Base-by-base conservation (phyloP, 2,329 filamentous ascomycete species). In the Blumeriella jaapii region DNA sequence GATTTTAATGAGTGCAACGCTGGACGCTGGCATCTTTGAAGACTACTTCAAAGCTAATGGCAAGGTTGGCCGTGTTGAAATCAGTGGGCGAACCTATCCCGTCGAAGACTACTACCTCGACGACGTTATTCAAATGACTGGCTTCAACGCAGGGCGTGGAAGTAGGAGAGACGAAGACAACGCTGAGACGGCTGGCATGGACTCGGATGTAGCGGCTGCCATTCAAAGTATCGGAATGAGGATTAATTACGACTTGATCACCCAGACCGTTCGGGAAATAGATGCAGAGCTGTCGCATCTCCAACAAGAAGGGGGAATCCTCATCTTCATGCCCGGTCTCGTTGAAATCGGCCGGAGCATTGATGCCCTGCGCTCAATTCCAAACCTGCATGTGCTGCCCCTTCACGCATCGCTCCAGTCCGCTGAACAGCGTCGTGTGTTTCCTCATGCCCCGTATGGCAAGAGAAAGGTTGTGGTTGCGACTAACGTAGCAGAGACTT, bases 401-500 rank as follows among this genome's bases (percentile, higher is more conserved):
- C 68, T 98, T 0, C 91, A 98, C 56, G 91, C 91, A 9, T 95
- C 87, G 0, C 69, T 98, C 1, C 78, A 93, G 51, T 89, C 89
- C 7, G 70, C 70, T 2, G 89, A 96, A 50, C 91, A 98, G 58
- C 80, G 82, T 41, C 72, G 76, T 15, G 91, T 98, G 1, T 98
- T 98, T 55, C 68, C 74, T 17, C 67, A 68, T 10, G 63, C 91
- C 4, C 87, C 89, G 0, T 57, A 63, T 2, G 86, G 86, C 0
- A 87, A 84, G 59, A 72, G 91, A 22, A 98, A 98, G 60, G 74
- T 98, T 9, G 82, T 98, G 20, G 83, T 89, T 5, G 84, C 91
- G 1, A 98, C 91, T 28, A 98, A 98, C 52, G 89, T 98, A 2
- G 91, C 91, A 2, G 91, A 98, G 58, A 98, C 91, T 0, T 96